Evolutionary conservation across 495 filamentous ascomycete species (phyloP).

Genomic region (Trypethelium eluteriae): DNA sequence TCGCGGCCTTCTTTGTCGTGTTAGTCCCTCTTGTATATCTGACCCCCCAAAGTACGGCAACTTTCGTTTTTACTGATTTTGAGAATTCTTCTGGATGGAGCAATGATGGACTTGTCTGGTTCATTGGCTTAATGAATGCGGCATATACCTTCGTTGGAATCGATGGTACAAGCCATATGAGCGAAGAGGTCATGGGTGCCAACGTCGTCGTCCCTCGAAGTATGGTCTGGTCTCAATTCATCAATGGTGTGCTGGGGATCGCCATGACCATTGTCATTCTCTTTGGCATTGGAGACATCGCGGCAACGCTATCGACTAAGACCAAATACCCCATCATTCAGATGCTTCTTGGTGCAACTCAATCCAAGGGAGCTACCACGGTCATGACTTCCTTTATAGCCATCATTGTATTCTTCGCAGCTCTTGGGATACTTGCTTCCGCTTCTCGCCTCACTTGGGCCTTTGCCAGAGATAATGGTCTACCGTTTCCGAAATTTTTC

Average conservation of each 20-base stretch:
- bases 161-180: constrained; percentile 6
- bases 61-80: constrained; percentile 29
- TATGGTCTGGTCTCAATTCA: constrained; percentile 25
- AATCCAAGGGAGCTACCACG: not conserved
- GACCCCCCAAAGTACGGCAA: constrained; percentile 27
- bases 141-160: not conserved
- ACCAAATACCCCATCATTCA: not conserved
- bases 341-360: not conserved
- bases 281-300: constrained; percentile 20
- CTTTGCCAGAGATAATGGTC: constrained; percentile 45
- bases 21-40: constrained; percentile 40
- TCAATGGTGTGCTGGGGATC: constrained; percentile 27
- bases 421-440: constrained; percentile 10
- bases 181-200: constrained; percentile 30
- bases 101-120: not conserved
- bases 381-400: constrained; percentile 9
- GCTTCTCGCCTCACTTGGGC: constrained; percentile 47
- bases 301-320: constrained; percentile 19
- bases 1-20: constrained; percentile 40
- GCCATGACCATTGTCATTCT: constrained; percentile 26
- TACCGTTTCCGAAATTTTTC: constrained; percentile 33
- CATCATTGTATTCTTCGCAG: not conserved
- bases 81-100: constrained; percentile 6
- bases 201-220: constrained; percentile 22
- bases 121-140: not conserved